Percentiles rank a stretch among this genome's conserved stretches.
These are phyloP conservation scores for Rhizodiscina lignyota DNA, from an alignment of 495 filamentous ascomycete genomes.

Conservation along the genomic window DNA sequence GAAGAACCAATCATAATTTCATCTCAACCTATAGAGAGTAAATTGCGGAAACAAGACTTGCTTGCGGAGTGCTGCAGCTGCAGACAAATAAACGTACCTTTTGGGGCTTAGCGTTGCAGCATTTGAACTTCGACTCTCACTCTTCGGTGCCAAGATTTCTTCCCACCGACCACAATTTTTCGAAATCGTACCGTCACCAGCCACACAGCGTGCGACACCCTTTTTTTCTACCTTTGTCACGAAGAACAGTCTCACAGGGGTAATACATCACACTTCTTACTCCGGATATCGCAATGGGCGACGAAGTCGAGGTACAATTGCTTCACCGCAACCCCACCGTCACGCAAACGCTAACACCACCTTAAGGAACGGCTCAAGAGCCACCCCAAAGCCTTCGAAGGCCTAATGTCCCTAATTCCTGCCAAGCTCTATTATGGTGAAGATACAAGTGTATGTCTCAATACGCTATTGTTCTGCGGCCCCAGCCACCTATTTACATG, in stretches of 20 bases:
- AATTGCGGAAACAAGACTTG: not conserved
- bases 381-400: conserved; percentile 78
- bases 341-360: not conserved
- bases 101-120: not conserved
- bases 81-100: not conserved
- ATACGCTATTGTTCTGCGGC: not conserved
- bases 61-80: not conserved
- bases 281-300: no score
- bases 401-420: conserved; percentile 80
- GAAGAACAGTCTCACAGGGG: no score
- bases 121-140: no score
- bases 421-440: conserved; percentile 85
- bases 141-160: no score
- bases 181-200: no score
- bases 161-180: no score
- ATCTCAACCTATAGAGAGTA: no score
- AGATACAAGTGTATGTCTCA: conserved; percentile 58
- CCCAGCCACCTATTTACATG: conserved; percentile 3
- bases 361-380: conserved; percentile 80
- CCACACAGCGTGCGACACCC: no score
- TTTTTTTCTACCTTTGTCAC: no score
- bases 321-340: conserved; percentile 6
- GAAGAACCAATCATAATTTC: no score
- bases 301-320: conserved; percentile 24
- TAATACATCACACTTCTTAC: no score